Evolutionary conservation across 129 eudicot species (phyloP), one percentile per base, ranked within the genome.

Genomic region (Escallonia herrerae): DNA sequence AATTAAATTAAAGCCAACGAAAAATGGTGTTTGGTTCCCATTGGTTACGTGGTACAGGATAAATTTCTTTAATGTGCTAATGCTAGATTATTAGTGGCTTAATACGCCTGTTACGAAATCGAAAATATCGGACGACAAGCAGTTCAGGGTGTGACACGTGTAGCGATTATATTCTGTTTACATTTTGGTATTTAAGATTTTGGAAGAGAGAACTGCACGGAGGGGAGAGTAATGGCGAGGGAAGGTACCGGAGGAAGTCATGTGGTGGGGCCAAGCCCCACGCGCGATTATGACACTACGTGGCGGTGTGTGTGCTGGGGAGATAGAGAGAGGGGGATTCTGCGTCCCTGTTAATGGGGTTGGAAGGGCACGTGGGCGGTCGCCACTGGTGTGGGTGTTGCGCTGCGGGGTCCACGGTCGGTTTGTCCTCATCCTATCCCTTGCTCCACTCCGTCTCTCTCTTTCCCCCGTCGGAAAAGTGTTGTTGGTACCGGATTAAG

Each of bases 261-360:
- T 52, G 67, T 22, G 33, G 33, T 22, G 33, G 33, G 33, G 33
- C 33, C 33, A 22, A 22, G 33, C 33, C 41, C 76, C 58, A 44
- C 51, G 64, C 68, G 43, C 7, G 47, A 63, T 63, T 63, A 64
- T 63, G 70, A 42, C 48, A 63, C 64, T 65, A 72, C 54, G 70
- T 63, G 76, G 63, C 68, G 14, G n/a, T 38, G 38, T 47, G n/a
- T 38, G 38, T 47, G 47, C n/a, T 45, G 40, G 54, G 8, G n/a
- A n/a, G n/a, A n/a, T n/a, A 39, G 33, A 22, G 33, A 22, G 33
- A 22, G 33, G 37, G 40, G 64, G 13, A 15, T 60, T 22, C 0
- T 6, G 64, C 11, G 33, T 12, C 5, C 2, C 0, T 5, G 43
- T 5, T 6, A 13, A 3, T 10, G 72, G 53, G 22, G 64, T 42